Evolutionary conservation across 495 filamentous ascomycete species (phyloP).

Genomic region (Penicillium silybi): DNA sequence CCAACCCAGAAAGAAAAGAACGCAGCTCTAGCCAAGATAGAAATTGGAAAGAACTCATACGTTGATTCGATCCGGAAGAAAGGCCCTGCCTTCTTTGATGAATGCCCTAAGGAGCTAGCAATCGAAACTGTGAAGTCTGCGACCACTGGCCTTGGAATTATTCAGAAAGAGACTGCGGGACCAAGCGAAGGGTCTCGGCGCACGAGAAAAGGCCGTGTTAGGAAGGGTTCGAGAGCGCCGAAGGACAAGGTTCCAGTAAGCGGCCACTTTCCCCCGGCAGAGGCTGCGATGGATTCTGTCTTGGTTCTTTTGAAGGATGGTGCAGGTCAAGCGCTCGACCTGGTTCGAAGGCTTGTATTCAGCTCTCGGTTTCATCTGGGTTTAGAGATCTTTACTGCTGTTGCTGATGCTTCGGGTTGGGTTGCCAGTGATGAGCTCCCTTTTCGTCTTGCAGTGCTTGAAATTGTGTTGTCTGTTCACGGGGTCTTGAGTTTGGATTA

Average conservation of each 20-base stretch:
- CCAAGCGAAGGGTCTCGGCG: too few relatives aligned
- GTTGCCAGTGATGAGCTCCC: background rate
- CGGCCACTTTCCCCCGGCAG: background rate
- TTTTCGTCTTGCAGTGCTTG: background rate
- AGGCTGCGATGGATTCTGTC: background rate
- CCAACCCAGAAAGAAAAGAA: background rate
- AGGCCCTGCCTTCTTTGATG: background rate
- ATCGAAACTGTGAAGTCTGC: background rate
- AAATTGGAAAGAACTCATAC: background rate
- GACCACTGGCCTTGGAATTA: background rate
- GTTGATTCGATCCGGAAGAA: background rate
- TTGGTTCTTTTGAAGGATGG: background rate
- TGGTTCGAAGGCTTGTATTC: background rate
- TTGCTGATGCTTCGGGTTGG: background rate
- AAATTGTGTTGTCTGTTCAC: background rate
- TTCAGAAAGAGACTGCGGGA: background rate
- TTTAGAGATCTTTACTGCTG: background rate
- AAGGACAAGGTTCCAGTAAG: too few relatives aligned
- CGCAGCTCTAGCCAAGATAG: background rate
- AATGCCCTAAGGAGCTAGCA: too few relatives aligned
- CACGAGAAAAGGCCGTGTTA: too few relatives aligned
- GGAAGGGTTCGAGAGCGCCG: background rate
- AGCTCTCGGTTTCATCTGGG: background rate
- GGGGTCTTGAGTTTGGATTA: background rate
- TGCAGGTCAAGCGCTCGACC: background rate